Conservation (phyloP, 108 stramenopile species). For the Pelagomonas calceolata region DNA sequence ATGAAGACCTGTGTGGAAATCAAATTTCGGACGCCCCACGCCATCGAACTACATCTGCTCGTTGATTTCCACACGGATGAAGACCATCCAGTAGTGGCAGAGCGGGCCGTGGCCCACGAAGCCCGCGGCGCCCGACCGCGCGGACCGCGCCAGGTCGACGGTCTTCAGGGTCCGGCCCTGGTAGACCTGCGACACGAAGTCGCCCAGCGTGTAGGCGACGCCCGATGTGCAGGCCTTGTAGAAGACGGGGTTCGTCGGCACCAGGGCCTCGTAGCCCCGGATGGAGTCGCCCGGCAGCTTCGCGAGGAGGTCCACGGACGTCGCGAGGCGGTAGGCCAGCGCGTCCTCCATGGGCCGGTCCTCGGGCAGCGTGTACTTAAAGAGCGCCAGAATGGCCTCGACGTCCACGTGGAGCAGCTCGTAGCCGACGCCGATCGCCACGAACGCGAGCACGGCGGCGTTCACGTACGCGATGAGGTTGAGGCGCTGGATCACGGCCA, state of each 20-base stretch:
- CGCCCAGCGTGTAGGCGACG: slow-evolving; percentile 41
- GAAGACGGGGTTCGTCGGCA: slow-evolving; percentile 20
- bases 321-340: background rate
- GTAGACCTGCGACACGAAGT: slow-evolving; percentile 53
- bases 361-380: background rate
- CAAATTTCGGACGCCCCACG: too few species aligned
- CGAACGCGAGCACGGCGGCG: background rate
- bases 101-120: slow-evolving; percentile 69
- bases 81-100: slow-evolving; percentile 50
- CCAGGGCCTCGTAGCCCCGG: slow-evolving; percentile 13
- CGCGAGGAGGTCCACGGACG: background rate
- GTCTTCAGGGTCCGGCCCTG: slow-evolving; percentile 44
- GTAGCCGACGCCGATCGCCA: background rate
- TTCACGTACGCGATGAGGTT: background rate
- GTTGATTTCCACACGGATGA: too few species aligned
- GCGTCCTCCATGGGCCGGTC: background rate
- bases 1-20: too few species aligned
- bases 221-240: slow-evolving; percentile 36
- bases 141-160: slow-evolving; percentile 47
- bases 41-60: too few species aligned
- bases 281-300: slow-evolving; percentile 1
- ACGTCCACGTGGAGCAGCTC: background rate
- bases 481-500: background rate
- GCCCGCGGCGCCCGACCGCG: slow-evolving; percentile 55
- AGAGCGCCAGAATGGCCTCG: background rate